These are phyloP conservation scores for Linum trigynum DNA, from an alignment of 345 rosid genomes.

Conservation along the genomic window DNA sequence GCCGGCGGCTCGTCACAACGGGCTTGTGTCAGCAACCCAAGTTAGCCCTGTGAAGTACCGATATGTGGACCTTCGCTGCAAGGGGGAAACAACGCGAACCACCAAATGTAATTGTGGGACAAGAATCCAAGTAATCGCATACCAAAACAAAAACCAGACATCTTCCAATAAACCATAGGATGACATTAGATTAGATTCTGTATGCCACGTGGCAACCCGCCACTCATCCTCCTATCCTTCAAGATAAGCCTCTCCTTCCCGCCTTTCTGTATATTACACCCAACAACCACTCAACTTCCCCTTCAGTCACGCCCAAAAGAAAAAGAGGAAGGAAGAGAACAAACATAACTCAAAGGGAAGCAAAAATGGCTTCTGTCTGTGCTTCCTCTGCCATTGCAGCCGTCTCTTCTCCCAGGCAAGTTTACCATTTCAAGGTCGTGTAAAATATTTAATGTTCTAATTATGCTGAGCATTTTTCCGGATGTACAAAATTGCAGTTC, in stretches of 20 bases:
- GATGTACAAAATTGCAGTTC: conserved; percentile 26
- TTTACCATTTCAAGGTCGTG: background rate
- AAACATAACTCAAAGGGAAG: background rate
- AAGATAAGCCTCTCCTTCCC: conserved; percentile 43
- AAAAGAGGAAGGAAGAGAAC: background rate
- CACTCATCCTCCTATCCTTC: conserved; percentile 42
- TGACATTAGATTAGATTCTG: conserved; percentile 24
- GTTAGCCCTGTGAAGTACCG: no score
- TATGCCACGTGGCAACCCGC: conserved; percentile 37
- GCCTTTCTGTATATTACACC: no score
- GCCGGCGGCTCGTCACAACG: no score
- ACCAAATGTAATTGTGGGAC: conserved; percentile 15
- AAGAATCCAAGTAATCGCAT: conserved; percentile 15
- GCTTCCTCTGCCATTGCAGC: conserved; percentile 85
- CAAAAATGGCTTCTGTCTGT: conserved; percentile 72
- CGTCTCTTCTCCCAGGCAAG: conserved; percentile 64
- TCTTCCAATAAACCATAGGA: conserved; percentile 8
- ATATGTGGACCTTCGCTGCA: background rate
- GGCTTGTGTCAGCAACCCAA: no score
- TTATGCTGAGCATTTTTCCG: no score
- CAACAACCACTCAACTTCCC: conserved; percentile 13
- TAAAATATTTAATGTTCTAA: no score
- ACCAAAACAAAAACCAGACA: no score
- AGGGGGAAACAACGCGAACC: conserved; percentile 21
- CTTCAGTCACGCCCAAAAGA: background rate